Base-by-base conservation (phyloP, 768 basidiomycete genomes). In the Paxillus involutus region DNA sequence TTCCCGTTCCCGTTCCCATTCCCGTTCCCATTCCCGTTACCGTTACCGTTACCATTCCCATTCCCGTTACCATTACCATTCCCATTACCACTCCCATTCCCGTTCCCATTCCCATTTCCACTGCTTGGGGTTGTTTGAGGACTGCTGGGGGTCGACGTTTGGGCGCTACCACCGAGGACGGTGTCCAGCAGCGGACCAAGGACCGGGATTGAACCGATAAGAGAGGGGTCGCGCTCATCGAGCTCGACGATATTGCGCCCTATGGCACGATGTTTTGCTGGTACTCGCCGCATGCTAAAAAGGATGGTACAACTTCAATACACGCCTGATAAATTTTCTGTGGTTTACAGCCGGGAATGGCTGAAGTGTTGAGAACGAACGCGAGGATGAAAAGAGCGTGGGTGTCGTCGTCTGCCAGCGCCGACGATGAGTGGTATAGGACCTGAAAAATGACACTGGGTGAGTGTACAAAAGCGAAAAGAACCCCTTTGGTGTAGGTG, bases 141-240 rank as follows among this genome's bases (percentile, higher is more conserved):
- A 46, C 11, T 46, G 57, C 24, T 36, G 9, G 49, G 3, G 11
- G 44, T 3, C 24, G 63, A 33, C 16, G 60, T 41, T 47, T 52
- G 52, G 41, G 2, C 6, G 26, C 51, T 59, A 11, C 63, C 67
- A 24, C 62, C 67, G 26, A 78, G 37, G 32, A 80, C 26, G 21
- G 75, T 64, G 19, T 56, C 67, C 36, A 75, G 48, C 16, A 82
- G 30, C 3, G 73, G 68, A n/a, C 64, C 63, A 30, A 77, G 59
- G 29, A 80, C 45, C 3, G 80, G 77, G 36, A 80, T 61, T 8
- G 75, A 70, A 35, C 71, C 69, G 39, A 76, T 64, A 56, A 76
- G 74, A 2, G 69, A 57, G 35, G 77, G 76, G 16, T 70, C 68
- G 55, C 79, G 77, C 45, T 67, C 69, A 10, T 72, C 60, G 33